Percentiles rank a stretch among this genome's conserved stretches.
Conservation (phyloP, 306 rosid species). For the Quercus parvula region DNA sequence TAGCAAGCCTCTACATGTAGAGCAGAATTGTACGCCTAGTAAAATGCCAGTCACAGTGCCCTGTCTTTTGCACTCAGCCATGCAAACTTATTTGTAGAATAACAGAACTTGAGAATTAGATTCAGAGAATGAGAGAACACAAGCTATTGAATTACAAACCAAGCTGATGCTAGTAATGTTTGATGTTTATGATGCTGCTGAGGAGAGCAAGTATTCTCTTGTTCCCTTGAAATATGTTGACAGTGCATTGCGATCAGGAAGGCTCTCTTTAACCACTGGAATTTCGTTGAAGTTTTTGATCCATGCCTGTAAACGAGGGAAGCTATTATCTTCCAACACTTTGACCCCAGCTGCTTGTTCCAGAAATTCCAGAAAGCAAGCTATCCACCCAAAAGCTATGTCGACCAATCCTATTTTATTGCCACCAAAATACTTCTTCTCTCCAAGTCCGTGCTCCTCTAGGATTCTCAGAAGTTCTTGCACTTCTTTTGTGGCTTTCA, state of each 20-base stretch:
- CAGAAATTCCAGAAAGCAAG: constrained; percentile 9
- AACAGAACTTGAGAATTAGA: not conserved
- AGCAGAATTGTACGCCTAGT: not conserved
- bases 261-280: constrained; percentile 23
- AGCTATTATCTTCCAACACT: constrained; percentile 5
- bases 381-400: constrained; percentile 15
- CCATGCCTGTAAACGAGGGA: constrained; percentile 26
- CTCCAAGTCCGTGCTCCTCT: constrained; percentile 21
- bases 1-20: not conserved
- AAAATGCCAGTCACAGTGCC: not conserved
- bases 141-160: not conserved
- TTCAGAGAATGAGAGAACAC: not conserved
- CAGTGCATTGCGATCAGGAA: constrained; percentile 16
- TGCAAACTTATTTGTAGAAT: not conserved
- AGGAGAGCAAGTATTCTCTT: not conserved
- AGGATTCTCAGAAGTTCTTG: not conserved
- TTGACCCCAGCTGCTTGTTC: constrained; percentile 11
- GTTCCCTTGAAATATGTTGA: not conserved
- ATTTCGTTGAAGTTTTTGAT: constrained; percentile 21
- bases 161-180: not conserved
- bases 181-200: not conserved
- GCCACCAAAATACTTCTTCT: constrained; percentile 24
- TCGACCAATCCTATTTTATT: constrained; percentile 20
- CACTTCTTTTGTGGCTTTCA: not conserved
- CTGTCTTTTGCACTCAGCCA: not conserved